These are phyloP conservation scores for Murraya paniculata DNA, from an alignment of 345 rosid species.

Conservation along the genomic window DNA sequence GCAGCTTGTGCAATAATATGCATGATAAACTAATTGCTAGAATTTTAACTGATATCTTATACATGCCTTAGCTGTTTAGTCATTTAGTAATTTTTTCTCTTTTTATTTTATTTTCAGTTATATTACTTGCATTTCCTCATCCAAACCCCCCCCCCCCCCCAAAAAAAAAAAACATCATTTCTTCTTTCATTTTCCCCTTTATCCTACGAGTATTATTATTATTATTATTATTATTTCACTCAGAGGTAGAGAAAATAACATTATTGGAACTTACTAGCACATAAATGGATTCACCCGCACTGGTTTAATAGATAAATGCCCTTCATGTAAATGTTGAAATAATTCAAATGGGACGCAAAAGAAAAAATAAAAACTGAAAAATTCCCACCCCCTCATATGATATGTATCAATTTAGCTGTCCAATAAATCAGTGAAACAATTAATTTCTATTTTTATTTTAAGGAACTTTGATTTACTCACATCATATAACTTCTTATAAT, in stretches of 20 bases:
- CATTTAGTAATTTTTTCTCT: not conserved
- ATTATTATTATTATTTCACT: not conserved
- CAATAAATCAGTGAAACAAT: not conserved
- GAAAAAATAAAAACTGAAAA: not conserved
- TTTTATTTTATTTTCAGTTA: not conserved
- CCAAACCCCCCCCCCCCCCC: too few species aligned
- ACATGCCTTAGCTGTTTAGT: not conserved
- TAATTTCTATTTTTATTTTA: not conserved
- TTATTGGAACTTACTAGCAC: not conserved
- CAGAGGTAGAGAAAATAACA: not conserved
- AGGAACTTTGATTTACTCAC: slow-evolving; percentile 45
- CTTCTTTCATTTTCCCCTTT: not conserved
- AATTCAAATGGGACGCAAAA: not conserved
- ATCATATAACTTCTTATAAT: slow-evolving; percentile 78
- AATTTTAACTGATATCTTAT: not conserved
- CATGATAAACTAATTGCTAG: not conserved
- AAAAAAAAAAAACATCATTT: not conserved
- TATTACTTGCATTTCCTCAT: not conserved
- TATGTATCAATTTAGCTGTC: not conserved
- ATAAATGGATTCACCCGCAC: not conserved
- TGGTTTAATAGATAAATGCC: not conserved
- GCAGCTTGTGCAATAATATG: not conserved
- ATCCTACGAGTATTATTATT: not conserved
- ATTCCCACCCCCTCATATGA: not conserved
- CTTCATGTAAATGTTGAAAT: not conserved